Evolutionary conservation across 306 rosid species (phyloP).

Genomic region (Vigna hirtella): DNA sequence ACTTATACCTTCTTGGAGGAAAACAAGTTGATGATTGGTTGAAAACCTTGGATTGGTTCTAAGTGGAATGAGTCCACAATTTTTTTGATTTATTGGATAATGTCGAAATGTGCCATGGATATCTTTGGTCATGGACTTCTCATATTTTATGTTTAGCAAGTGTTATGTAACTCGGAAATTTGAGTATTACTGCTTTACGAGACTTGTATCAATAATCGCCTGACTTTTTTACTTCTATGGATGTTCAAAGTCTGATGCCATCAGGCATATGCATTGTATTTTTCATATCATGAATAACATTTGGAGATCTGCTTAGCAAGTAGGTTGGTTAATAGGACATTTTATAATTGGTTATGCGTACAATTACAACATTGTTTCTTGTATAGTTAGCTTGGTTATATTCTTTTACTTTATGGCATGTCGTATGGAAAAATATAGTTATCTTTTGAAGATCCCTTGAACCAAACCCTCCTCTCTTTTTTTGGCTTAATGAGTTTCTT

Average conservation of each 20-base stretch:
- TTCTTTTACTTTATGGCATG: background rate
- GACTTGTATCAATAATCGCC: constrained; percentile 57
- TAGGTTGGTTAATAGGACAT: background rate
- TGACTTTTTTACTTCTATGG: constrained; percentile 42
- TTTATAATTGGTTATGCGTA: background rate
- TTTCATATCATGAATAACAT: constrained; percentile 12
- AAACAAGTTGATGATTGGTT: constrained; percentile 78
- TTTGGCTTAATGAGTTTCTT: too few species aligned
- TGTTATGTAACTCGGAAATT: constrained; percentile 49
- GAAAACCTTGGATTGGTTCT: constrained; percentile 41
- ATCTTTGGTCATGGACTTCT: constrained; percentile 35
- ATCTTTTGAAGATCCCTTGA: background rate
- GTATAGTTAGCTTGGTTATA: background rate
- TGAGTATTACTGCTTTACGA: constrained; percentile 44
- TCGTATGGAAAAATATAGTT: background rate
- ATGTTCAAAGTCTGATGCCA: constrained; percentile 39
- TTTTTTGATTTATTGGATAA: constrained; percentile 56
- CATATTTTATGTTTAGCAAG: constrained; percentile 42
- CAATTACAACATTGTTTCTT: background rate
- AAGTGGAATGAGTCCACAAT: constrained; percentile 10
- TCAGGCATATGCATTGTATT: constrained; percentile 40
- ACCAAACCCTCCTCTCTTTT: too few species aligned
- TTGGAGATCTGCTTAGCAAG: constrained; percentile 1
- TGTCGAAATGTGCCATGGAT: constrained; percentile 60
- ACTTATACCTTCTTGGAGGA: constrained; percentile 75